Percentiles rank a stretch among this genome's conserved stretches.
Evolutionary conservation across 2,329 filamentous ascomycete genomes (phyloP).

Genomic region (Aureobasidium sp.): DNA sequence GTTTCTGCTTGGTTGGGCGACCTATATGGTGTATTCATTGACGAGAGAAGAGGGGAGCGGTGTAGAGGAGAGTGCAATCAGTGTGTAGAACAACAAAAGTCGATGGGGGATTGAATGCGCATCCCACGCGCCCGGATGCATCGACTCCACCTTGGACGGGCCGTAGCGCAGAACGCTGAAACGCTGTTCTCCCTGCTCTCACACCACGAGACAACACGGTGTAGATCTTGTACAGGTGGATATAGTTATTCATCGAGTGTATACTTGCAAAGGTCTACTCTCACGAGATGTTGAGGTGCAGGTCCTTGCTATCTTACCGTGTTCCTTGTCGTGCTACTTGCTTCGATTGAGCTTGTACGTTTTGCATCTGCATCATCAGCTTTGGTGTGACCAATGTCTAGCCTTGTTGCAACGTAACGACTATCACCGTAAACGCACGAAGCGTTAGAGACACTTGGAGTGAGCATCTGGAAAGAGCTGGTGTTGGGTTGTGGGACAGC

Average conservation of each 20-base stretch:
- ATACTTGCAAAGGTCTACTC: background rate
- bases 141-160: slow-evolving; percentile 2
- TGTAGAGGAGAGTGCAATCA: background rate
- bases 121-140: slow-evolving; percentile 3
- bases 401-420: too few species aligned
- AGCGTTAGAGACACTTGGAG: background rate
- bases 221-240: background rate
- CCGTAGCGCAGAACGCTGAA: background rate
- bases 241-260: background rate
- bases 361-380: background rate
- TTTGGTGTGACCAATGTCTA: background rate
- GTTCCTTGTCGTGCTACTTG: background rate
- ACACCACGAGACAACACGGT: background rate
- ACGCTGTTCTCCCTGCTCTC: background rate
- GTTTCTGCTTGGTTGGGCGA: background rate
- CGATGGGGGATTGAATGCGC: background rate
- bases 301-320: background rate
- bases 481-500: background rate
- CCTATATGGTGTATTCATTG: background rate
- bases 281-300: background rate
- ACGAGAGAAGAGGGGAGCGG: background rate
- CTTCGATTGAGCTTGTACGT: background rate
- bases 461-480: background rate
- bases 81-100: background rate
- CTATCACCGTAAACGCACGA: background rate